Percentiles rank a stretch among this genome's conserved stretches.
phyloP scores from a whole-genome alignment of 2,329 filamentous ascomycete genomes.

The Penicillium sp. region DNA sequence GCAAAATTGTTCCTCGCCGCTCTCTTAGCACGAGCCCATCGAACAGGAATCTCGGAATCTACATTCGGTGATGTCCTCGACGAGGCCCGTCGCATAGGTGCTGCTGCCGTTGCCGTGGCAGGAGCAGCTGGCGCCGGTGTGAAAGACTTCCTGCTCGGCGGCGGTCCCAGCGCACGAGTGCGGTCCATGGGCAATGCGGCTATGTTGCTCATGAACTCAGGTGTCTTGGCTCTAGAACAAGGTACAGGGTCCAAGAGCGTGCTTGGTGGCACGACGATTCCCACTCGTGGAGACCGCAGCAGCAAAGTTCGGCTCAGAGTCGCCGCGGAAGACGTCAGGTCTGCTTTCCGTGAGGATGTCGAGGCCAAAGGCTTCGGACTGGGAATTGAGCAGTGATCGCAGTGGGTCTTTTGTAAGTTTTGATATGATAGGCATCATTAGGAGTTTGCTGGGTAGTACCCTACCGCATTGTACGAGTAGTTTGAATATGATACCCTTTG shows the following conservation, averaged over 20 bases:
- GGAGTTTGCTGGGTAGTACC: conserved; percentile 9
- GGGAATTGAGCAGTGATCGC: conserved; percentile 36
- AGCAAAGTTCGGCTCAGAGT: conserved; percentile 85
- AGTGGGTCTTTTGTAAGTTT: not conserved
- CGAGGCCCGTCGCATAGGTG: conserved; percentile 71
- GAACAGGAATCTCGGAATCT: conserved; percentile 84
- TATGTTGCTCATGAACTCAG: conserved; percentile 81
- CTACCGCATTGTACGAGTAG: conserved; percentile 1
- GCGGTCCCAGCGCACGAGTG: conserved; percentile 49
- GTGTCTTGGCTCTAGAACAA: conserved; percentile 78
- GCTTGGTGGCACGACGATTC: conserved; percentile 47
- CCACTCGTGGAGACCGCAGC: conserved; percentile 74
- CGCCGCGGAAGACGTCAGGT: conserved; percentile 85
- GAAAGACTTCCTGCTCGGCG: conserved; percentile 60
- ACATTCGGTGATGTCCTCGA: conserved; percentile 87
- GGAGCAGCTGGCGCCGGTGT: conserved; percentile 61
- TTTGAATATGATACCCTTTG: conserved; percentile 22
- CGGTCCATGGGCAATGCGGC: conserved; percentile 70
- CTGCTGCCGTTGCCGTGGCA: conserved; percentile 43
- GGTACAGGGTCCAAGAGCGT: conserved; percentile 30
- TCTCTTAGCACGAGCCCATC: conserved; percentile 73
- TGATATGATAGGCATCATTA: conserved; percentile 9
- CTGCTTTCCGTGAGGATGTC: conserved; percentile 83
- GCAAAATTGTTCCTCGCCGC: conserved; percentile 86
- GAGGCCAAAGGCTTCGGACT: conserved; percentile 82